These are phyloP conservation scores for Mycena haematopus DNA, from an alignment of 768 basidiomycete genomes.

Conservation along the genomic window DNA sequence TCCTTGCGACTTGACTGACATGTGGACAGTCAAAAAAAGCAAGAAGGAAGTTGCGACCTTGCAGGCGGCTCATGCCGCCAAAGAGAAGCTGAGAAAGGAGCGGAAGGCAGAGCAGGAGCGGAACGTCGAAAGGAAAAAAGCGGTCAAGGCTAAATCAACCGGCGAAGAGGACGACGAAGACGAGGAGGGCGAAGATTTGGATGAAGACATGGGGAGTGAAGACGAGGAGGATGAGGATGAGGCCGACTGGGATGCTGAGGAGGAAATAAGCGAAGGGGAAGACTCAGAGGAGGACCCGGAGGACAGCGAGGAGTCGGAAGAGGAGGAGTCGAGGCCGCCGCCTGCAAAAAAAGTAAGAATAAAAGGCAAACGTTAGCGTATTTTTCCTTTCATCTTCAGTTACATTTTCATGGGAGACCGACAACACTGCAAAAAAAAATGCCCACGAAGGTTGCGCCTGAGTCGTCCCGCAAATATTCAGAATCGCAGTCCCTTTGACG, in stretches of 20 bases:
- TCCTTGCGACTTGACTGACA: slow-evolving; percentile 8
- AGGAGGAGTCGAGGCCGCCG: slow-evolving; percentile 53
- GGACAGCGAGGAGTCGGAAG: slow-evolving; percentile 47
- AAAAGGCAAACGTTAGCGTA: slow-evolving; percentile 51
- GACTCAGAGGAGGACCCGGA: slow-evolving; percentile 49
- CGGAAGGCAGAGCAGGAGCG: slow-evolving; percentile 89
- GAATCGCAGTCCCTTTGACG: no score
- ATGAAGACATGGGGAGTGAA: slow-evolving; percentile 44
- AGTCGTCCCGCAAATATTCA: no score
- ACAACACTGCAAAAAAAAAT: no score
- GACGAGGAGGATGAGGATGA: slow-evolving; percentile 41
- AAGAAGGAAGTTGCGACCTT: slow-evolving; percentile 73
- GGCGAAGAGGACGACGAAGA: slow-evolving; percentile 47
- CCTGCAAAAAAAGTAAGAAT: slow-evolving; percentile 64
- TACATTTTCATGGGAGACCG: no score
- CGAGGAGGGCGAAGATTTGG: slow-evolving; percentile 45
- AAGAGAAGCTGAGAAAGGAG: slow-evolving; percentile 75
- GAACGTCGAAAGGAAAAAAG: slow-evolving; percentile 87
- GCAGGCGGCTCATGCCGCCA: slow-evolving; percentile 78
- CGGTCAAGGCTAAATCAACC: slow-evolving; percentile 35
- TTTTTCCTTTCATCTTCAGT: neutral
- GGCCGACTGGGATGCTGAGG: slow-evolving; percentile 62
- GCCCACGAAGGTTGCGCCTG: no score
- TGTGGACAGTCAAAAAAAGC: slow-evolving; percentile 82
- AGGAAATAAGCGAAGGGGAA: slow-evolving; percentile 66